phyloP scores from a whole-genome alignment of 306 rosid species.

The Cicer chorassanicum region DNA sequence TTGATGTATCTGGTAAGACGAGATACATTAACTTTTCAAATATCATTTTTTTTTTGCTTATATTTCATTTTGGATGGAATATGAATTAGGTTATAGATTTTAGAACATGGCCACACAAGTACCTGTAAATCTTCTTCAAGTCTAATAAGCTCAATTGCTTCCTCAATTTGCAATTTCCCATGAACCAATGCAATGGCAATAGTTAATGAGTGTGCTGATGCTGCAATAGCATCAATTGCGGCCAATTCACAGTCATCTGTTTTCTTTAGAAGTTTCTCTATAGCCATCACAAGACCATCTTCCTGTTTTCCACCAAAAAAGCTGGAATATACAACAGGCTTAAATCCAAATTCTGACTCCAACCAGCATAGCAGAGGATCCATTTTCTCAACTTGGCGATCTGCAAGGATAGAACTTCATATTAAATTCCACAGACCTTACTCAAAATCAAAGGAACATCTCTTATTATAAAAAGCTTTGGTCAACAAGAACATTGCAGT shows the following conservation, averaged over 20 bases:
- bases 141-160: slow-evolving; percentile 82
- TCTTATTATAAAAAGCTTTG: slow-evolving; percentile 22
- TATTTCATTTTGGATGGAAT: too few relatives aligned
- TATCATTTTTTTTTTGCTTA: too few relatives aligned
- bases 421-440: slow-evolving; percentile 4
- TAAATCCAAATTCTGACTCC: slow-evolving; percentile 81
- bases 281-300: slow-evolving; percentile 69
- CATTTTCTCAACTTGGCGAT: slow-evolving; percentile 80
- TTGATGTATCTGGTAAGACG: too few relatives aligned
- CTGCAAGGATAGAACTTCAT: slow-evolving; percentile 52
- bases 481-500: slow-evolving; percentile 23
- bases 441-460: slow-evolving; percentile 12
- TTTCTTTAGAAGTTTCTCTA: slow-evolving; percentile 66
- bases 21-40: too few relatives aligned
- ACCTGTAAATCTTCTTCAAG: slow-evolving; percentile 98
- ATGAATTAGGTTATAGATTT: not conserved
- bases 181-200: slow-evolving; percentile 67
- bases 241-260: slow-evolving; percentile 87
- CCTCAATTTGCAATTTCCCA: slow-evolving; percentile 76
- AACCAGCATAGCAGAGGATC: slow-evolving; percentile 87
- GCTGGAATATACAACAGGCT: slow-evolving; percentile 73
- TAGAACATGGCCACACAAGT: slow-evolving; percentile 6
- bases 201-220: slow-evolving; percentile 75
- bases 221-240: slow-evolving; percentile 78
- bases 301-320: slow-evolving; percentile 86